Conservation (phyloP, 805 yeast species). For the Ogataea degrootiae region DNA sequence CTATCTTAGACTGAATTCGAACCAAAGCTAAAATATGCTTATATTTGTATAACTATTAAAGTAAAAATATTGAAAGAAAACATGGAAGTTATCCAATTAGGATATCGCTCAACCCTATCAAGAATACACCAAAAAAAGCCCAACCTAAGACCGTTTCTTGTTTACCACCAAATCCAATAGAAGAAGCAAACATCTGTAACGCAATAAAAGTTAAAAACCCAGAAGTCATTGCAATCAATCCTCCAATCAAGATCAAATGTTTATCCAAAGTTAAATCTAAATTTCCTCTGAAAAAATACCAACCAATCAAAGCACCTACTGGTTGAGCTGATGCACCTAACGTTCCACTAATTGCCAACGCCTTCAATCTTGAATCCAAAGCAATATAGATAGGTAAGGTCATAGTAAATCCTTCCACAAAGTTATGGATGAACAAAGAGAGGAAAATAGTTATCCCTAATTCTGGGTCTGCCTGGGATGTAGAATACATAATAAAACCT, state of each 20-base stretch:
- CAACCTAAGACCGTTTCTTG: conserved; percentile 55
- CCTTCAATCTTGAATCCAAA: conserved; percentile 53
- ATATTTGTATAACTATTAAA: background rate
- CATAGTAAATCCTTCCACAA: conserved; percentile 92
- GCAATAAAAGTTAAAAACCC: conserved; percentile 84
- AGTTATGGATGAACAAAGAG: conserved; percentile 83
- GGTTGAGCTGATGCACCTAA: conserved; percentile 89
- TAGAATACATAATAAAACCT: conserved; percentile 84
- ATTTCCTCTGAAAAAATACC: conserved; percentile 38
- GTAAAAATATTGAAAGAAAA: background rate
- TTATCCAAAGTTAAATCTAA: conserved; percentile 32
- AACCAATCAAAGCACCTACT: conserved; percentile 75
- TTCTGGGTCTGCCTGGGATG: conserved; percentile 59
- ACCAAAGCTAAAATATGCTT: background rate
- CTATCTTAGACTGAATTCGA: too few species aligned
- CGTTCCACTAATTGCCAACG: conserved; percentile 58
- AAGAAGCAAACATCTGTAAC: conserved; percentile 80
- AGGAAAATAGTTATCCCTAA: conserved; percentile 78
- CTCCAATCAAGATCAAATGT: conserved; percentile 49
- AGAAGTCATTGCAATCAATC: conserved; percentile 66
- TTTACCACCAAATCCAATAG: conserved; percentile 73
- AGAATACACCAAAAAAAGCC: conserved; percentile 54
- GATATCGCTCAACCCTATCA: conserved; percentile 46
- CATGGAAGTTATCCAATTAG: conserved; percentile 21
- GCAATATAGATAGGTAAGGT: conserved; percentile 85